Evolutionary conservation across 228 moss, liverwort and hornwort species (phyloP).

Genomic region (Sphagnum magellanicum): DNA sequence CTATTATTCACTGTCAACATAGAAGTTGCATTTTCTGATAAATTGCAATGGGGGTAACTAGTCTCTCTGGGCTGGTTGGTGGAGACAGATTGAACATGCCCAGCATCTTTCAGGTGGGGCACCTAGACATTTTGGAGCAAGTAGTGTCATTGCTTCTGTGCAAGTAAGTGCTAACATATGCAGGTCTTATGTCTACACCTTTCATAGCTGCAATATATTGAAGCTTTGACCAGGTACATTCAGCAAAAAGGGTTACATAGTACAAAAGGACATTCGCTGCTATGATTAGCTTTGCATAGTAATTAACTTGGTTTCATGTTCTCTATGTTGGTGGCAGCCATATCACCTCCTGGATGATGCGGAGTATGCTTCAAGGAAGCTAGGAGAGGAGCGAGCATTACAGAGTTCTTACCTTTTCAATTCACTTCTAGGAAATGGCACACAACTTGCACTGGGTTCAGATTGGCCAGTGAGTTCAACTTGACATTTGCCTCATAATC

Average conservation of each 20-base stretch:
- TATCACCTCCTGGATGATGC: constrained; percentile 77
- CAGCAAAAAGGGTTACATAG: too few relatives aligned
- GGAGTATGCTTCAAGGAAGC: constrained; percentile 38
- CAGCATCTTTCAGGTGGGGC: constrained; percentile 67
- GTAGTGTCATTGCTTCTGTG: constrained; percentile 74
- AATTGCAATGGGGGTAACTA: neutral
- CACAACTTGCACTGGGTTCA: constrained; percentile 75
- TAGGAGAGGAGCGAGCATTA: constrained; percentile 64
- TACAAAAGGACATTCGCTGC: too few relatives aligned
- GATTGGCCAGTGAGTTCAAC: constrained; percentile 72
- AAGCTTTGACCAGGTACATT: neutral
- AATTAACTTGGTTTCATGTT: too few relatives aligned
- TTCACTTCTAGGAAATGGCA: constrained; percentile 59
- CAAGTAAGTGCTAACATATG: constrained; percentile 26
- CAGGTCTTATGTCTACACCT: too few relatives aligned
- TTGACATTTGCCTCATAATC: neutral
- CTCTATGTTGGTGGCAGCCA: constrained; percentile 40
- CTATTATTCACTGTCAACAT: neutral
- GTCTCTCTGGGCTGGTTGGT: neutral
- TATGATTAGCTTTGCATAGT: too few relatives aligned
- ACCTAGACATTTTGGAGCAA: constrained; percentile 54
- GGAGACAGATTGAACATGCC: constrained; percentile 74
- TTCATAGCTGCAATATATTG: neutral
- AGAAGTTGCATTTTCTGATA: neutral
- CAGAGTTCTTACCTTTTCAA: constrained; percentile 64